These are phyloP conservation scores for Cicer yamashitae DNA, from an alignment of 306 rosid species.

Conservation along the genomic window DNA sequence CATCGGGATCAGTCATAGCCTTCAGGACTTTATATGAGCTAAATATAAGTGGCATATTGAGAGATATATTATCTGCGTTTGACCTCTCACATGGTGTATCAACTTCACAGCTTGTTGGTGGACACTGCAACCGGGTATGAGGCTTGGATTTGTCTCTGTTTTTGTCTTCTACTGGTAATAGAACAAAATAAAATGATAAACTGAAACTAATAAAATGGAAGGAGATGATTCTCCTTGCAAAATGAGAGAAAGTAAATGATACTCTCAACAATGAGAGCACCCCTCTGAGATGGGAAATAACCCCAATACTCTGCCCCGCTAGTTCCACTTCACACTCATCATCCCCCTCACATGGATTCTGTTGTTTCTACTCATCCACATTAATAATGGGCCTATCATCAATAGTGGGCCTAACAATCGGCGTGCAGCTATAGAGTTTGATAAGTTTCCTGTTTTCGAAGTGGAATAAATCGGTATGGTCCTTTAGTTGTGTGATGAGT, in stretches of 20 bases:
- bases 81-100: conserved; percentile 76
- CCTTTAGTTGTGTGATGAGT: conserved; percentile 13
- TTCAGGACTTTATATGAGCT: conserved; percentile 81
- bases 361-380: no score
- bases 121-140: conserved; percentile 80
- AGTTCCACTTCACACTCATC: no score
- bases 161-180: conserved; percentile 28
- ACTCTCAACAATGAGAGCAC: no score
- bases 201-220: no score
- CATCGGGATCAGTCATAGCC: conserved; percentile 84
- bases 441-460: conserved; percentile 33
- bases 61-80: conserved; percentile 69
- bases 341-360: no score
- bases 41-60: conserved; percentile 73
- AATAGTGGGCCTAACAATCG: no score
- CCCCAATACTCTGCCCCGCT: no score
- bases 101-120: conserved; percentile 69
- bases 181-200: no score
- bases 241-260: no score
- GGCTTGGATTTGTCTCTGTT: conserved; percentile 42
- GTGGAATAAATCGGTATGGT: neutral
- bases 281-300: no score
- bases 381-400: no score
- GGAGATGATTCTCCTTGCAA: no score
- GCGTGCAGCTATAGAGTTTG: conserved; percentile 4